Base-by-base conservation (phyloP, 2,329 filamentous ascomycete genomes). In the Fusarium nurragi region DNA sequence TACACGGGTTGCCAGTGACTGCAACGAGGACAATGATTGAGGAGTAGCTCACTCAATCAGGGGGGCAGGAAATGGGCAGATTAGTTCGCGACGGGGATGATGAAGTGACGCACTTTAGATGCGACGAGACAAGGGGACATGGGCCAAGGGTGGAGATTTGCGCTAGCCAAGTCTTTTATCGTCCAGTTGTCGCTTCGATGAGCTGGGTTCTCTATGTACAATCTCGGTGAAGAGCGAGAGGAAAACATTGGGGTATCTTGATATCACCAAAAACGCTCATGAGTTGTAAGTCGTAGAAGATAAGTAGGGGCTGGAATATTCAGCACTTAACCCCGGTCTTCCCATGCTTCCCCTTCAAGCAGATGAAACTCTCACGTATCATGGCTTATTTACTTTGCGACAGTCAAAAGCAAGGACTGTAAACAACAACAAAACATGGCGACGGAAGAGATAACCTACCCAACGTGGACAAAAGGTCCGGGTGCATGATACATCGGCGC, bases 91-190 rank as follows among this genome's bases (percentile, higher is more conserved):
- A 48, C 53, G 49, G 38, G 46, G n/a, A 30, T 58, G 28, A 66
- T 63, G 30, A 46, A 67, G 54, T 67, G 63, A 66, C 64, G 63
- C 57, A 66, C 40, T 53, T 64, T 66, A 58, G 37, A 67, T 67
- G 63, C 49, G 49, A 56, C 49, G 46, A 46, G 52, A 67, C 53
- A 64, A 48, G 53, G 53, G 37, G 26, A 30, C 21, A 26, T 28
- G 30, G 63, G 40, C 23, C 34, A 23, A 22, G 37, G 39, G 63
- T 46, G 38, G 58, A 30, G n/a, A 50, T 37, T 36, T 18, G 45
- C 40, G 40, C 58, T 53, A 50, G 53, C 49, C 52, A 53, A 58
- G 41, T 58, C 37, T 39, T 65, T 23, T 65, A 46, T 50, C 62
- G 58, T 41, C 50, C 38, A 48, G 39, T 54, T 63, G 37, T 56